A percentile compares a stretch with the other conserved stretches of the same genome.
Evolutionary conservation across 495 filamentous ascomycete species (phyloP).

Genomic region (Evernia prunastri): DNA sequence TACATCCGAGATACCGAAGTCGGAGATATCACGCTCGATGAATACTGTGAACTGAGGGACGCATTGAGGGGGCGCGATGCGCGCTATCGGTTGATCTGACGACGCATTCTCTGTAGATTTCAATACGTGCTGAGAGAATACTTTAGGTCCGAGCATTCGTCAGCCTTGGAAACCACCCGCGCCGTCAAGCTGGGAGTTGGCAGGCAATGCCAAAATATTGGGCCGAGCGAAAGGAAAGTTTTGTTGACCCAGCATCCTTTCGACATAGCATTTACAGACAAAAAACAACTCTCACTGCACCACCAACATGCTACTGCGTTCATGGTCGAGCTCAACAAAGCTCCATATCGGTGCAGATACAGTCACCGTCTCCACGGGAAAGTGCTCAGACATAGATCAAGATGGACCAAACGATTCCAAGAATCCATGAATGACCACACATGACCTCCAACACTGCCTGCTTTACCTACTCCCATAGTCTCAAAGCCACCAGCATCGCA

Average conservation of each 20-base stretch:
- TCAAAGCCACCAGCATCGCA: too few species aligned
- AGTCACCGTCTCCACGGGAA: too few species aligned
- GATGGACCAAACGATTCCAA: too few species aligned
- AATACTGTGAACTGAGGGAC: neutral
- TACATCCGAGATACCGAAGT: neutral
- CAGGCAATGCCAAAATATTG: too few species aligned
- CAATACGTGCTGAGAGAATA: neutral
- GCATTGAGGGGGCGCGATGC: too few species aligned
- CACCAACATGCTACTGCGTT: neutral
- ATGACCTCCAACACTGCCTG: too few species aligned
- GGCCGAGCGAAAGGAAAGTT: neutral
- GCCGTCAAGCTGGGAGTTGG: neutral
- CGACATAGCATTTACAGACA: neutral
- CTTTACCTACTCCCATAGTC: too few species aligned
- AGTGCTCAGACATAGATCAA: too few species aligned
- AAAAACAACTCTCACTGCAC: neutral
- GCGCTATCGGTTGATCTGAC: neutral
- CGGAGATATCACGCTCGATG: neutral
- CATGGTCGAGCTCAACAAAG: neutral
- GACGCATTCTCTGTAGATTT: neutral
- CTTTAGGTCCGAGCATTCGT: neutral
- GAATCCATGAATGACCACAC: too few species aligned
- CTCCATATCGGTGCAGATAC: neutral
- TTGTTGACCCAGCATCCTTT: neutral
- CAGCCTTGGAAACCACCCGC: neutral